phyloP scores from a whole-genome alignment of 2,329 filamentous ascomycete species.

The Xylogone sp. region DNA sequence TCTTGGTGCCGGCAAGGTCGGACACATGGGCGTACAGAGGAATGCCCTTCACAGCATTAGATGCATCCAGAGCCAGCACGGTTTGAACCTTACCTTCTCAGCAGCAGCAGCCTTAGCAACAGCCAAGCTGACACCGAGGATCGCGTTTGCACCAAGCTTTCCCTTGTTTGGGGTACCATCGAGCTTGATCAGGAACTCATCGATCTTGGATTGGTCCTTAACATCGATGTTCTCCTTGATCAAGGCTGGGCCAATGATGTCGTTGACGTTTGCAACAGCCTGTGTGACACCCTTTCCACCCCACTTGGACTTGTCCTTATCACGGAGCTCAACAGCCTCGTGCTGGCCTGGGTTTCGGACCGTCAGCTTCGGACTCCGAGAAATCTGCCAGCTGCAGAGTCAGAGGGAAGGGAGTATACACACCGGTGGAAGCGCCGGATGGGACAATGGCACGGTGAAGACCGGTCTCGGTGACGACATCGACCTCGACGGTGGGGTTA shows the following conservation, averaged over 20 bases:
- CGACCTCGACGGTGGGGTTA: slow-evolving; percentile 98
- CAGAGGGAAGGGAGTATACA: slow-evolving; percentile 32
- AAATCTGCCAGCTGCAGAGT: no score
- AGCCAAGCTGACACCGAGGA: slow-evolving; percentile 79
- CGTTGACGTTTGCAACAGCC: slow-evolving; percentile 84
- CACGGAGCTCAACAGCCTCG: slow-evolving; percentile 87
- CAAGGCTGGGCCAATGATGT: slow-evolving; percentile 71
- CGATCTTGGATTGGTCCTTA: slow-evolving; percentile 81
- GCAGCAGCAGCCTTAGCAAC: slow-evolving; percentile 86
- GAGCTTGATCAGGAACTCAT: slow-evolving; percentile 80
- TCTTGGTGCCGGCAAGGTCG: slow-evolving; percentile 84
- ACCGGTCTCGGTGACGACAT: slow-evolving; percentile 92
- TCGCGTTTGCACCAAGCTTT: slow-evolving; percentile 84
- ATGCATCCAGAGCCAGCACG: no score
- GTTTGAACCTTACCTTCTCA: slow-evolving; percentile 70
- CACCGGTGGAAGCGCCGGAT: slow-evolving; percentile 92
- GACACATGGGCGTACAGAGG: slow-evolving; percentile 87
- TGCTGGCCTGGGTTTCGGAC: slow-evolving; percentile 62
- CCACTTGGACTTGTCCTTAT: slow-evolving; percentile 85
- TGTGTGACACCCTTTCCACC: slow-evolving; percentile 82
- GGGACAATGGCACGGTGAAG: slow-evolving; percentile 97
- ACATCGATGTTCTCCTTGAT: slow-evolving; percentile 82
- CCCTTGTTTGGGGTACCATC: slow-evolving; percentile 85
- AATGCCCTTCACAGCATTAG: slow-evolving; percentile 50
- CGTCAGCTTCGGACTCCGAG: slow-evolving; percentile 13